phyloP scores from a whole-genome alignment of 2,329 filamentous ascomycete genomes.

The Venturia pyrina region DNA sequence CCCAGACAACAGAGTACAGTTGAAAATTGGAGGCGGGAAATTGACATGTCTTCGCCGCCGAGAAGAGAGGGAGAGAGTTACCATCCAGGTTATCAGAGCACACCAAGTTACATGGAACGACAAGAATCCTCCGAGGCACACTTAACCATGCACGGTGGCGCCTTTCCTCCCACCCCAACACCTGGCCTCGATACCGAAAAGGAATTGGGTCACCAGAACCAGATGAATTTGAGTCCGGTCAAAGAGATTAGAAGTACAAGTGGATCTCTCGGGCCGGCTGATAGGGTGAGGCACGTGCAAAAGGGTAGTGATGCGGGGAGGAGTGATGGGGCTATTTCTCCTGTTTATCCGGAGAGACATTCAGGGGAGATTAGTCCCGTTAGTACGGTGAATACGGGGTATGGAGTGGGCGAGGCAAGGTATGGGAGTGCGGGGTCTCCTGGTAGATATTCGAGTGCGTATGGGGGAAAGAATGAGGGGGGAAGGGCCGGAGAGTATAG shows the following conservation, averaged over 20 bases:
- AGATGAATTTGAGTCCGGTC: neutral
- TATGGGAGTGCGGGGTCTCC: conserved; percentile 6
- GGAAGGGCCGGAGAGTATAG: neutral
- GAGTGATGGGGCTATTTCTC: neutral
- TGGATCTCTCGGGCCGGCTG: neutral
- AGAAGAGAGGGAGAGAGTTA: conserved; percentile 15
- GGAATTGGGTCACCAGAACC: neutral
- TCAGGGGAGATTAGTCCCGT: neutral
- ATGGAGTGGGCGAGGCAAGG: neutral
- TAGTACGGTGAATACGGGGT: neutral
- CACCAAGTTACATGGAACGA: conserved; percentile 32
- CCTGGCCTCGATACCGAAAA: neutral
- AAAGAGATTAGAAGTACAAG: neutral
- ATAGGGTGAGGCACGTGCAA: neutral
- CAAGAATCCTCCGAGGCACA: conserved; percentile 34
- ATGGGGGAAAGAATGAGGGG: neutral
- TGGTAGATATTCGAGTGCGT: conserved; percentile 2
- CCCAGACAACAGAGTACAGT: conserved; percentile 7
- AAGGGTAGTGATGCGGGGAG: neutral
- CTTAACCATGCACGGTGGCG: conserved; percentile 36
- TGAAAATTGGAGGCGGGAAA: conserved; percentile 15
- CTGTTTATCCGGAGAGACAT: neutral
- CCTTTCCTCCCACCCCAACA: neutral
- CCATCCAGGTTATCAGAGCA: conserved; percentile 27
- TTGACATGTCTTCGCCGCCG: conserved; percentile 12